Percentiles rank a stretch among this genome's conserved stretches.
Conservation (phyloP, 2,329 filamentous ascomycete genomes). For the Neonectria neomacrospora region DNA sequence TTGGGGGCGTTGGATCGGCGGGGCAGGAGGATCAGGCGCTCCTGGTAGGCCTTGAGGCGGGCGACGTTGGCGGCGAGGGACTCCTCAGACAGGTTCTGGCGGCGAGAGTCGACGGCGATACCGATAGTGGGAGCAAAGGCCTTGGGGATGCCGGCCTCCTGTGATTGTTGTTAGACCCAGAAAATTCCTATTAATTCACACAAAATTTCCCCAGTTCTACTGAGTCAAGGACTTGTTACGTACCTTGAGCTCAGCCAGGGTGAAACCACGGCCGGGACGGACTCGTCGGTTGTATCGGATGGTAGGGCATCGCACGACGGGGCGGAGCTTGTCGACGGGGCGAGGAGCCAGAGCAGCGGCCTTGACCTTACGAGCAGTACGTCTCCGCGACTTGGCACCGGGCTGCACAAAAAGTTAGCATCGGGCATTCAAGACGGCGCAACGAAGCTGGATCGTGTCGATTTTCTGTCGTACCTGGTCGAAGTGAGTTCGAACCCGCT, state of each 20-base stretch:
- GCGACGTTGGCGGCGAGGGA: conserved; percentile 93
- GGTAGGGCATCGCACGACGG: conserved; percentile 96
- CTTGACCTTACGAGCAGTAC: conserved; percentile 92
- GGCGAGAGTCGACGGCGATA: conserved; percentile 95
- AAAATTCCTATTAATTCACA: conserved; percentile 16
- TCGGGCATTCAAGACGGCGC: conserved; percentile 32
- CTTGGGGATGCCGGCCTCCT: conserved; percentile 96
- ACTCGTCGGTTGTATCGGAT: conserved; percentile 99
- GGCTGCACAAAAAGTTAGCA: conserved; percentile 69
- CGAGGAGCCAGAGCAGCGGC: conserved; percentile 94
- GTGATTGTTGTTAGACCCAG: conserved; percentile 49
- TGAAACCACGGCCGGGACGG: conserved; percentile 97
- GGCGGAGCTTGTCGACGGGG: conserved; percentile 96
- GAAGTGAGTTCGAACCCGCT: conserved; percentile 98
- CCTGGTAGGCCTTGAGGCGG: conserved; percentile 97
- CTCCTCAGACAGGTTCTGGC: conserved; percentile 97
- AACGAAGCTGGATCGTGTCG: conserved; percentile 31
- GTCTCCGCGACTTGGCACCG: conserved; percentile 94
- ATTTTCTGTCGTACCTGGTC: conserved; percentile 82
- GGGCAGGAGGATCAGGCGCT: conserved; percentile 96
- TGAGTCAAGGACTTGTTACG: conserved; percentile 37
- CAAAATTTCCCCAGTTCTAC: conserved; percentile 2
- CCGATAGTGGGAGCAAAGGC: conserved; percentile 95
- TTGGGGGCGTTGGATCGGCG: conserved; percentile 94
- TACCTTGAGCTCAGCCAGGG: conserved; percentile 98